A percentile compares a stretch with the other conserved stretches of the same genome.
Conservation (phyloP, 2,329 filamentous ascomycete species). For the Cladophialophora chaetospira region DNA sequence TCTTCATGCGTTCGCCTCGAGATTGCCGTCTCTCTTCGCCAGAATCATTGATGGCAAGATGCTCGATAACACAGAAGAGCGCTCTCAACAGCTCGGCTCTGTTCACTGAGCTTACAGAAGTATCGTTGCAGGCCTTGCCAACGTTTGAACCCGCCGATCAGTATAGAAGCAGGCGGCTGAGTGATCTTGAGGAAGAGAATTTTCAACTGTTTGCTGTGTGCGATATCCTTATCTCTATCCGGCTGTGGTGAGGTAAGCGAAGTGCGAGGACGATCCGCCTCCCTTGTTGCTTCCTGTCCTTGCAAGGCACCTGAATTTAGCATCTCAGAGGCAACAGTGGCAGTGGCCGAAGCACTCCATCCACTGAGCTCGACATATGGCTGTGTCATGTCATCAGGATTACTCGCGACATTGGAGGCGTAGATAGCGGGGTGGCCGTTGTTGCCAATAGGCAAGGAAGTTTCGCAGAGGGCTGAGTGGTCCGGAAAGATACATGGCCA, state of each 20-base stretch:
- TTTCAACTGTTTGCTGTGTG: not conserved
- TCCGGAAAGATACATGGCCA: too few relatives aligned
- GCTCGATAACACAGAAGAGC: not conserved
- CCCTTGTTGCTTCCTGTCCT: too few relatives aligned
- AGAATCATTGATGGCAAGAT: not conserved
- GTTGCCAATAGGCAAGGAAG: too few relatives aligned
- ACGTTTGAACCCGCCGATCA: slow-evolving; percentile 4
- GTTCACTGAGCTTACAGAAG: not conserved
- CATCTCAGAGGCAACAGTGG: too few relatives aligned
- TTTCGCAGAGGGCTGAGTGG: too few relatives aligned
- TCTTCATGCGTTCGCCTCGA: not conserved
- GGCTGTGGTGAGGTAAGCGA: not conserved
- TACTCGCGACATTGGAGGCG: too few relatives aligned
- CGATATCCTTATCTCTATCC: not conserved
- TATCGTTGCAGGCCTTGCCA: not conserved
- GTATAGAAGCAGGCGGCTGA: not conserved
- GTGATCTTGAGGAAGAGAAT: not conserved
- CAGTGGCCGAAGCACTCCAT: too few relatives aligned
- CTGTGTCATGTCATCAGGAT: too few relatives aligned
- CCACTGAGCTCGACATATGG: too few relatives aligned
- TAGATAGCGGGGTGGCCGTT: too few relatives aligned
- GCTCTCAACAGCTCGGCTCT: not conserved
- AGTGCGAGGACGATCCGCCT: not conserved
- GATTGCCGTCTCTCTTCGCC: too few relatives aligned
- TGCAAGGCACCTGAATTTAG: too few relatives aligned